Evolutionary conservation across 352 stramenopile species (phyloP), one percentile per base, ranked within the genome.

Genomic region (Pythium monospermum): DNA sequence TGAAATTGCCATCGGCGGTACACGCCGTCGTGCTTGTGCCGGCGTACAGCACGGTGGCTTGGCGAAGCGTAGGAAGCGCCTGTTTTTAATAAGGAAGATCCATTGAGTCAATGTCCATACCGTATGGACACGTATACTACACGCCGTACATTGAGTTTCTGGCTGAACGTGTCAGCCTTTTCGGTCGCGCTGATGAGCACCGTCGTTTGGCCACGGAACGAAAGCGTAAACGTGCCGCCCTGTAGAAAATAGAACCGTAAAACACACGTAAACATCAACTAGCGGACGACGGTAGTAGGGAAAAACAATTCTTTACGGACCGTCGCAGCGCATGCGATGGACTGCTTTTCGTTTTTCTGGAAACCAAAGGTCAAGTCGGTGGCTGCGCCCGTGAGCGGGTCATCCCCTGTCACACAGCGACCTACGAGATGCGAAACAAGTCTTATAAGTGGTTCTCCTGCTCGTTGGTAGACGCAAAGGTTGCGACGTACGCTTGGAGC

Each of bases 341-440:
- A 80, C 64, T 92, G 78, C 39, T 87, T 88, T 40, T 92, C 81
- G 55, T 92, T 92, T 60, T 85, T 83, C 60, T 92, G 81, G 46
- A 75, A 68, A 4, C 76, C 81, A 50, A 89, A 90, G 33, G 82
- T 37, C 18, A 61, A 52, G 32, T 92, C 81, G 1, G 72, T 83
- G 19, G 71, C 47, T 4, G 69, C 67, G 6, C 81, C 81, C 5
- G 81, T 92, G 26, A 92, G 73, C 15, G 81, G 81, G 41, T 92
- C 78, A 41, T 90, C 81, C 1, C 81, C 81, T 19, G 49, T 68
- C 0, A 76, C 59, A 26, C 81, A 91, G 6, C 62, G 43, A 23
- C 67, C 77, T 88, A 35, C 22, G 15, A 40, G 1, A 48, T 12
- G n/a, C 10, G 23, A 49, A 15, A 6, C 30, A 35, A 35, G 8